Evolutionary conservation across 179 eudicot genomes (phyloP), one percentile per base, ranked within the genome.

Genomic region (Drosera spatulata): DNA sequence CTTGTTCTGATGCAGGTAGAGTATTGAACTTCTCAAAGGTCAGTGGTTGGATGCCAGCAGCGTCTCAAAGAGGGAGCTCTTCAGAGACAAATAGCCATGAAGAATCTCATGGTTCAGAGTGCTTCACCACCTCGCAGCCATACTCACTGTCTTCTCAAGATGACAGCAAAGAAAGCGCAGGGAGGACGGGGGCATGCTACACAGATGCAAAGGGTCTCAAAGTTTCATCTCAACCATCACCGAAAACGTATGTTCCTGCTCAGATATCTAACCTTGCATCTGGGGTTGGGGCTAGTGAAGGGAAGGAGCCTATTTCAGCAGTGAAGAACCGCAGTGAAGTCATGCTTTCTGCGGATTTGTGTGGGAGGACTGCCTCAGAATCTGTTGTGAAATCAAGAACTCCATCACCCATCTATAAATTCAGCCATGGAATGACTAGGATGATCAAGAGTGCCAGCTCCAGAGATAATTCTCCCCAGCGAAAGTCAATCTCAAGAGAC

Each of bases 351-450:
- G 66, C 60, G 55, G 74, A 60, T 38, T 66, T 67, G 53, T 65
- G 79, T 63, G 62, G 50, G 22, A 68, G 70, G 61, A 71, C 50
- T 14, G 69, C 61, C 58, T 70, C 62, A 45, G 67, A 61, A 52
- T 63, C 72, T 44, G 58, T 61, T 56, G 49, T 67, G 3, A 80
- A 74, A 62, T 69, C 58, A 53, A 77, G 86, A 74, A 67, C 79
- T 65, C 71, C 81, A 42, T 84, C 95, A 41, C 95, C 95, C 10
- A 78, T 71, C 57, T 83, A 86, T 49, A 76, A 88, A 53, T 60
- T 86, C 59, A 79, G 81, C 67, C 60, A 60, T 71, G 78, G 79
- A 54, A 65, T 82, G 66, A 74, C 76, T 50, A 76, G 67, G 69
- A 75, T 79, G 58, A 73, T 83, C 44, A 22, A 22, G 33, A 22